Percentiles rank a stretch among this genome's conserved stretches.
Evolutionary conservation across 495 filamentous ascomycete species (phyloP).

Genomic region (Aspergillus carlsbadensis): DNA sequence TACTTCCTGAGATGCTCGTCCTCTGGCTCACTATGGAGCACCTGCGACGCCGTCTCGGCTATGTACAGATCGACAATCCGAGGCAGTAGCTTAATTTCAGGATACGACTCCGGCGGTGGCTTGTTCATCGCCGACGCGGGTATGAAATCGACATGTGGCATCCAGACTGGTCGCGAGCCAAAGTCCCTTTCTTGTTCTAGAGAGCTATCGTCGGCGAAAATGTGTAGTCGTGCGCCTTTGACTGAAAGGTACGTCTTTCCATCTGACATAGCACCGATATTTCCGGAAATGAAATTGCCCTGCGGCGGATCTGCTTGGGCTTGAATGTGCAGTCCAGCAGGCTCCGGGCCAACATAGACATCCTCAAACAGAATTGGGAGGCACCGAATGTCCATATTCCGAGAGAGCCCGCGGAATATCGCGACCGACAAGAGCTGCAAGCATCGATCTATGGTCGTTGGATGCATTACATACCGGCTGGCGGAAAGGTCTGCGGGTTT

Average conservation of each 20-base stretch:
- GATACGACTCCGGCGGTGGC: neutral
- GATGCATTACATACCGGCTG: slow-evolving; percentile 36
- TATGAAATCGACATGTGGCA: slow-evolving; percentile 16
- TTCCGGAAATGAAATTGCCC: neutral
- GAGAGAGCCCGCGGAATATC: slow-evolving; percentile 18
- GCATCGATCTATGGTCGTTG: slow-evolving; percentile 41
- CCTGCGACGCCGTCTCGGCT: neutral
- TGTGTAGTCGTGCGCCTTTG: neutral
- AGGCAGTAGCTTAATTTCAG: neutral
- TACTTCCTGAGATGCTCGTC: neutral
- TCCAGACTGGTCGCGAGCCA: slow-evolving; percentile 22
- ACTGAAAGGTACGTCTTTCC: neutral
- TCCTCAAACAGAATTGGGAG: neutral
- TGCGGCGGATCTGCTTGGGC: neutral
- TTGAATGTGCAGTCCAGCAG: neutral
- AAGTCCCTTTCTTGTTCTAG: neutral
- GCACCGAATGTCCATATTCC: neutral
- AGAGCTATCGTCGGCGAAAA: neutral
- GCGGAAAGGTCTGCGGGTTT: neutral
- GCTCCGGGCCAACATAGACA: neutral
- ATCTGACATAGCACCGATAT: neutral
- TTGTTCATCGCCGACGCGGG: neutral
- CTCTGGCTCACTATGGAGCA: neutral
- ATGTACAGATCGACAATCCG: neutral
- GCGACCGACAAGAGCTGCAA: slow-evolving; percentile 40